Evolutionary conservation across 495 filamentous ascomycete genomes (phyloP), one percentile per base, ranked within the genome.

Genomic region (Talaromyces trachyspermus): DNA sequence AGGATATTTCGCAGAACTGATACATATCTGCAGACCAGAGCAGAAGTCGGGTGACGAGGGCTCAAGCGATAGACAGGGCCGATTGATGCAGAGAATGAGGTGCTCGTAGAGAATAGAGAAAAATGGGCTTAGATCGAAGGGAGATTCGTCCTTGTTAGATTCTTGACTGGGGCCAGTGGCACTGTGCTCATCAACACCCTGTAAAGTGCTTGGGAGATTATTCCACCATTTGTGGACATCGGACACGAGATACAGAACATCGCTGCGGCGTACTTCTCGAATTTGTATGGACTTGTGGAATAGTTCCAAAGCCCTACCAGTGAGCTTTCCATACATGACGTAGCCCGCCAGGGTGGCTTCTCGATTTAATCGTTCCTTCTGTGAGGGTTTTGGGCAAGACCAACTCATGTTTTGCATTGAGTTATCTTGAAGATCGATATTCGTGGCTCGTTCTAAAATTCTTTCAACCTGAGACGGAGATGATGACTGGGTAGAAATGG

Each of bases 1-100:
- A 70, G 51, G 35, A 70, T 70, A 11, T 51, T 57, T 51, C 5
- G 66, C 65, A 19, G 66, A 63, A 1, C 60, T 60, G 36, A 68
- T 68, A 57, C 66, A 70, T 25, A 62, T 68, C 43, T 70, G 66
- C 20, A 70, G 32, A 2, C 57, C 63, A 15, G 66, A 70, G 32
- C 58, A 62, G 22, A 70, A 70, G 46, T 65, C 65, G 0, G 66
- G 56, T 3, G 60, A 62, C 9, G 55, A 55, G 0, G 63, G 59
- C 15, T 57, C 53, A 18, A 66, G 54, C 15, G 66, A 68, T 20
- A 70, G 47, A 9, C 59, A 64, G 2, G 66, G 66, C 12, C 66
- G 65, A 65, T 84, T 54, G 61, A 84, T 55, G 70, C 85, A 60
- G 77, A 89, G 68, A 66, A 90, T 57, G 59, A 81, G 68, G 70